phyloP scores from a whole-genome alignment of 2,329 filamentous ascomycete species.

The Dryadomyces sulphureus region DNA sequence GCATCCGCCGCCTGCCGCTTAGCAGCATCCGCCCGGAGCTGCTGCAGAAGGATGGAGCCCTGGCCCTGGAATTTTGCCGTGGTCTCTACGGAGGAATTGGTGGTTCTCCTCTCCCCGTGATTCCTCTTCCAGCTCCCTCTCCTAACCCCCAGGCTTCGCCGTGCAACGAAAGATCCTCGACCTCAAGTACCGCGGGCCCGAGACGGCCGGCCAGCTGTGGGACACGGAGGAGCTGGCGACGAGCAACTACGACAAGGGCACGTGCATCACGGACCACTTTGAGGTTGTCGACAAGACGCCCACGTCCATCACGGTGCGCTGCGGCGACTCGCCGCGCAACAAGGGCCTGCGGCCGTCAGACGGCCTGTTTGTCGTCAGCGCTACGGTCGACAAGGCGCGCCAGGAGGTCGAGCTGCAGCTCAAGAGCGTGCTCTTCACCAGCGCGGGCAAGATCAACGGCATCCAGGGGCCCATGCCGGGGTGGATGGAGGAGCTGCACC shows the following conservation, averaged over 20 bases:
- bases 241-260: slow-evolving; percentile 47
- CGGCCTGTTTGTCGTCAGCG: slow-evolving; percentile 51
- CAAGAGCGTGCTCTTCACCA: slow-evolving; percentile 48
- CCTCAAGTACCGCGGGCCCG: slow-evolving; percentile 40
- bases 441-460: slow-evolving; percentile 20
- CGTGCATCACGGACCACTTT: slow-evolving; percentile 55
- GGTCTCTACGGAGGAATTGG: slow-evolving; percentile 53
- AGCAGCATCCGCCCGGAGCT: slow-evolving; percentile 50
- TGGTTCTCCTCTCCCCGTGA: slow-evolving; percentile 20
- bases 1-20: slow-evolving; percentile 46
- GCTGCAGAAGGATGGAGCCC: slow-evolving; percentile 39
- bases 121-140: neutral
- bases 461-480: slow-evolving; percentile 19
- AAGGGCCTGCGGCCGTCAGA: slow-evolving; percentile 41
- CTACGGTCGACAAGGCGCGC: slow-evolving; percentile 41
- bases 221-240: slow-evolving; percentile 34
- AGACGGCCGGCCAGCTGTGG: slow-evolving; percentile 49
- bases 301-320: slow-evolving; percentile 45
- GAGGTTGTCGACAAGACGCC: slow-evolving; percentile 52
- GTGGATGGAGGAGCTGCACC: slow-evolving; percentile 21
- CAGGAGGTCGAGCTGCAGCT: slow-evolving; percentile 48
- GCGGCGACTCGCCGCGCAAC: slow-evolving; percentile 48
- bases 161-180: slow-evolving; percentile 44
- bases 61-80: slow-evolving; percentile 51
- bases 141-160: slow-evolving; percentile 30